These are phyloP conservation scores for Picea abies DNA, from an alignment of 83 land plant genomes.

Conservation along the genomic window DNA sequence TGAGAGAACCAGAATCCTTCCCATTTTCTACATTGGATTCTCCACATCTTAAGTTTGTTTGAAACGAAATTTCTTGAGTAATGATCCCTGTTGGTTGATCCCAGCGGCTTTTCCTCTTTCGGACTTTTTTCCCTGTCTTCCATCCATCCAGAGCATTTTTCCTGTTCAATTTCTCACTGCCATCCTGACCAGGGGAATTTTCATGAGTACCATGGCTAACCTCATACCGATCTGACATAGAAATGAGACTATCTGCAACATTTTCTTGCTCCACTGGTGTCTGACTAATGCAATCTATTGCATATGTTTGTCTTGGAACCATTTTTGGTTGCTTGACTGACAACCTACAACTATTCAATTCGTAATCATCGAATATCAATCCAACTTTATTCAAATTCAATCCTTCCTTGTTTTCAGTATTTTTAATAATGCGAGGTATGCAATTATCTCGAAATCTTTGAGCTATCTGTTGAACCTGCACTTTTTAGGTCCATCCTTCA, in stretches of 20 bases:
- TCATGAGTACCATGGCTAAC: conserved; percentile 1
- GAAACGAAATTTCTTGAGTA: neutral
- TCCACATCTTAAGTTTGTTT: neutral
- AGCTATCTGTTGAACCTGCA: conserved; percentile 11
- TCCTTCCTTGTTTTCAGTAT: neutral
- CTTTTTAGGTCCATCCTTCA: neutral
- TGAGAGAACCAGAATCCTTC: conserved; percentile 4
- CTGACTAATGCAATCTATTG: neutral
- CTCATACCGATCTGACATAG: neutral
- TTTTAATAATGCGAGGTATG: neutral
- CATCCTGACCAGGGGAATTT: neutral
- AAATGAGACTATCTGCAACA: neutral
- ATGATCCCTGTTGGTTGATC: conserved; percentile 53
- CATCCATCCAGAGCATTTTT: neutral
- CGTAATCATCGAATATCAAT: neutral
- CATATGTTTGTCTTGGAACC: conserved; percentile 2
- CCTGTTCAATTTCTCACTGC: neutral
- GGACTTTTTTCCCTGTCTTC: conserved; percentile 13
- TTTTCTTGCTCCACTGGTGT: neutral
- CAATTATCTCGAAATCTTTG: neutral
- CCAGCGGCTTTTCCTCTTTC: conserved; percentile 79
- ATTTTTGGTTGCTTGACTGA: conserved; percentile 5
- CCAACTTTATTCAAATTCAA: neutral
- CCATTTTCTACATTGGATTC: neutral
- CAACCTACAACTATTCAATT: neutral